Evolutionary conservation across 176 grass and related monocot genomes (phyloP).

Genomic region (Lolium rigidum): DNA sequence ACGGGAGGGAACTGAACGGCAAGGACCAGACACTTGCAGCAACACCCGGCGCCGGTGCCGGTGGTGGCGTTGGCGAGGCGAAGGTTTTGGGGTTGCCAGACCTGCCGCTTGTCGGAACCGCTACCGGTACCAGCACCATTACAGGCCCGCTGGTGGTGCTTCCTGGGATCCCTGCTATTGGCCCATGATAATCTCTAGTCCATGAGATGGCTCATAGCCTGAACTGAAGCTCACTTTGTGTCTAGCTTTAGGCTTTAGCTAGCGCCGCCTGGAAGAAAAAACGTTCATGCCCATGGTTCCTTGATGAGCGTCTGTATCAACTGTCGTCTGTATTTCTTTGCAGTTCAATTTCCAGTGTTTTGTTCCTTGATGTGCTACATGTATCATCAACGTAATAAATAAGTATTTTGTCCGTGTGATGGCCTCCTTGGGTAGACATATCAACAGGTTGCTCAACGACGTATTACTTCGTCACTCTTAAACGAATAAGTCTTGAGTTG

Average conservation of each 20-base stretch:
- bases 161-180: too few species aligned
- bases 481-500: background rate
- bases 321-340: background rate
- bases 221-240: too few species aligned
- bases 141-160: too few species aligned
- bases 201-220: too few species aligned
- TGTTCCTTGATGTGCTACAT: too few species aligned
- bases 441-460: background rate
- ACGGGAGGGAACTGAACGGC: background rate
- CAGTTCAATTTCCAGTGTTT: background rate
- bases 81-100: background rate
- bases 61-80: background rate
- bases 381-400: too few species aligned
- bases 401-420: too few species aligned
- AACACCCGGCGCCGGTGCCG: background rate
- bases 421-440: background rate
- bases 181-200: too few species aligned
- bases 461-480: background rate
- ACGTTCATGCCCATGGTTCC: background rate
- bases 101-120: background rate
- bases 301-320: constrained; percentile 2
- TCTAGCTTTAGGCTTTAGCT: too few species aligned
- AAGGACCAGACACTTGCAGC: background rate
- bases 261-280: background rate
- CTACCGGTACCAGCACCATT: background rate